Base-by-base conservation (phyloP, 176 grass and related monocot genomes). In the Eragrostis nindensis region DNA sequence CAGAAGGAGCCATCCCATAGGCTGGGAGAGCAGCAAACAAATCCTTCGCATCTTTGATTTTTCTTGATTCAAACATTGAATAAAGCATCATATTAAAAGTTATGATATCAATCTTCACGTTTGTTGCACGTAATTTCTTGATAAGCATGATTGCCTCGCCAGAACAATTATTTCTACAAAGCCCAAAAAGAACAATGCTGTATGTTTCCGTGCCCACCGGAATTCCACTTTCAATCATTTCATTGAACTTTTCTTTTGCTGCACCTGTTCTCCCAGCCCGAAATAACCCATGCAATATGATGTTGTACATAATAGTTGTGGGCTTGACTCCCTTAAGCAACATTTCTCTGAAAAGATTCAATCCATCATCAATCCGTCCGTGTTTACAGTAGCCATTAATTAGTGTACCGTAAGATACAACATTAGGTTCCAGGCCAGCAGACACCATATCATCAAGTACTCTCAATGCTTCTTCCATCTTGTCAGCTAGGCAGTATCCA, bases 271-370 rank as follows among this genome's bases (percentile, higher is more conserved):
- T 62, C 25, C 79, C 11, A 6, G 79, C 41, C 13, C 11, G 42
- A 82, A 62, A 82, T 47, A 82, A 82, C 11, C 68, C 68, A 48
- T 63, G 3, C 4, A 82, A 6, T 26, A 82, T 39, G 41, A 1
- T 24, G 41, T 12, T 62, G 45, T 49, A 82, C 12, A 5, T 7
- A 62, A 11, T 0, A n/a, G 25, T 18, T 39, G 68, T 47, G 0
- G 55, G 42, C 7, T 24, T 49, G 2, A 71, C 16, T 62, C 67
- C 16, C 12, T 39, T 71, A 6, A 5, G 0, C 18, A 17, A 18
- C 22, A 82, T 72, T 18, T 50, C 55, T 24, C 8, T 48, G 55
- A 62, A 71, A 48, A 81, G 26, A 11, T 10, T 38, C 12, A 81
- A 62, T 2, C 17, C 66, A n/a, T 72, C 42, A 3, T 62, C 54